A percentile compares a stretch with the other conserved stretches of the same genome.
These are phyloP conservation scores for Kwoniella botswanensis DNA, from an alignment of 768 basidiomycete genomes.

Conservation along the genomic window DNA sequence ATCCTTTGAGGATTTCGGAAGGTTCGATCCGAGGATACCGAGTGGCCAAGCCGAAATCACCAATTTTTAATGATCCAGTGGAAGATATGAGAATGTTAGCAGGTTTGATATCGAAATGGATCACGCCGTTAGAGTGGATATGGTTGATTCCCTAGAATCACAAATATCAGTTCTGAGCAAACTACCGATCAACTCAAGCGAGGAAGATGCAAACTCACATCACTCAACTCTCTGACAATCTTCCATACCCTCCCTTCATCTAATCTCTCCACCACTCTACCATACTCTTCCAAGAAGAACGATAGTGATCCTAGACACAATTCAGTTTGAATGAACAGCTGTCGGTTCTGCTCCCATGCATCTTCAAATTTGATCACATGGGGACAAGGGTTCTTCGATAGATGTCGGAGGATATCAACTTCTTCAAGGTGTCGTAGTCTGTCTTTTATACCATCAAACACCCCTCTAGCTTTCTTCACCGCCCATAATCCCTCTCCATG, in stretches of 20 bases:
- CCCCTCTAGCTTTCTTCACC: constrained; percentile 85
- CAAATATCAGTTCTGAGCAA: not conserved
- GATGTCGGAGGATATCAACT: constrained; percentile 84
- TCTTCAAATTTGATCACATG: constrained; percentile 89
- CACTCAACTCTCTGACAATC: constrained; percentile 85
- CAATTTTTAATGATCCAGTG: constrained; percentile 90
- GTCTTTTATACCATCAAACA: constrained; percentile 87
- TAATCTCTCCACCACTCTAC: constrained; percentile 71
- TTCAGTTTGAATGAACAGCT: constrained; percentile 91
- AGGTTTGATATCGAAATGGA: constrained; percentile 97
- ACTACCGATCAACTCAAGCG: not conserved
- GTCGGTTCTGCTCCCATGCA: constrained; percentile 94
- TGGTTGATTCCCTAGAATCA: constrained; percentile 77
- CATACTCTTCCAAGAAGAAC: constrained; percentile 90
- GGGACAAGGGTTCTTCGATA: constrained; percentile 60
- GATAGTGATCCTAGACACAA: constrained; percentile 92
- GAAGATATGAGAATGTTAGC: constrained; percentile 92
- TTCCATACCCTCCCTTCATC: constrained; percentile 98
- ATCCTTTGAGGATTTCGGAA: constrained; percentile 52
- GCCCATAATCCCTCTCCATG: constrained; percentile 67
- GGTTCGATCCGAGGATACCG: constrained; percentile 76
- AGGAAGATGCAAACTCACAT: constrained; percentile 65
- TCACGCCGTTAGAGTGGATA: constrained; percentile 84
- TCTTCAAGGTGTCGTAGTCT: constrained; percentile 84
- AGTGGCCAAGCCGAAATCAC: constrained; percentile 97